Conservation (phyloP, 176 grass and related monocot genomes). For the Cenchrus purpureus region DNA sequence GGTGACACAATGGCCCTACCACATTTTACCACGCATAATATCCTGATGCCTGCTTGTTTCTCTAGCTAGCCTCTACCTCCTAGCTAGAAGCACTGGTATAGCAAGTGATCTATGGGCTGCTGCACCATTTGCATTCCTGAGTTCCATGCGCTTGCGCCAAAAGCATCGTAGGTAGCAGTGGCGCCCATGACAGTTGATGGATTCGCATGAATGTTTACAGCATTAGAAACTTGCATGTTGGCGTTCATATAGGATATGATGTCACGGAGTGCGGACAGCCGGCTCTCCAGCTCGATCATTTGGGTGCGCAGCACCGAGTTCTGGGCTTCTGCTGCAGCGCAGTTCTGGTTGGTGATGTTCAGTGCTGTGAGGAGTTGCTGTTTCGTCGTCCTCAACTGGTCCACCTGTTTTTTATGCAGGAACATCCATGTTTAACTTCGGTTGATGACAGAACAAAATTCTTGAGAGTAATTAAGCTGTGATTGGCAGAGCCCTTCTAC, state of each 20-base stretch:
- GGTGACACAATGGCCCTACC: background rate
- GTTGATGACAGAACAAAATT: background rate
- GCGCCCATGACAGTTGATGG: background rate
- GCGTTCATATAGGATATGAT: constrained; percentile 41
- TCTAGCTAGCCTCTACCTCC: background rate
- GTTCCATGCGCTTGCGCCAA: constrained; percentile 16
- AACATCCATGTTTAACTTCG: constrained; percentile 20
- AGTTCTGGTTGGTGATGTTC: constrained; percentile 35
- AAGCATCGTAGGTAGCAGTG: background rate
- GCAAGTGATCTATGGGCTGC: constrained; percentile 33
- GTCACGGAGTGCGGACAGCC: constrained; percentile 49
- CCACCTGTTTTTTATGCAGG: constrained; percentile 31
- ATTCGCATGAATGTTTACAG: background rate
- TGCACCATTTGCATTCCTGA: constrained; percentile 33
- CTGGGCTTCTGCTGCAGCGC: constrained; percentile 34
- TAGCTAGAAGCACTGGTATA: constrained; percentile 37
- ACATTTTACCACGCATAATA: background rate
- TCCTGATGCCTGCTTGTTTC: background rate
- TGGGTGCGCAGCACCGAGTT: constrained; percentile 69
- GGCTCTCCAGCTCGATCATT: constrained; percentile 48
- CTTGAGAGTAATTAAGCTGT: background rate
- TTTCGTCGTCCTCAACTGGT: constrained; percentile 49
- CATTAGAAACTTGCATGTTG: background rate
- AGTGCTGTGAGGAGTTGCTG: constrained; percentile 47
- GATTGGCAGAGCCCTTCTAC: background rate